Evolutionary conservation across 352 stramenopile genomes (phyloP).

Genomic region (Globisporangium perplexum): DNA sequence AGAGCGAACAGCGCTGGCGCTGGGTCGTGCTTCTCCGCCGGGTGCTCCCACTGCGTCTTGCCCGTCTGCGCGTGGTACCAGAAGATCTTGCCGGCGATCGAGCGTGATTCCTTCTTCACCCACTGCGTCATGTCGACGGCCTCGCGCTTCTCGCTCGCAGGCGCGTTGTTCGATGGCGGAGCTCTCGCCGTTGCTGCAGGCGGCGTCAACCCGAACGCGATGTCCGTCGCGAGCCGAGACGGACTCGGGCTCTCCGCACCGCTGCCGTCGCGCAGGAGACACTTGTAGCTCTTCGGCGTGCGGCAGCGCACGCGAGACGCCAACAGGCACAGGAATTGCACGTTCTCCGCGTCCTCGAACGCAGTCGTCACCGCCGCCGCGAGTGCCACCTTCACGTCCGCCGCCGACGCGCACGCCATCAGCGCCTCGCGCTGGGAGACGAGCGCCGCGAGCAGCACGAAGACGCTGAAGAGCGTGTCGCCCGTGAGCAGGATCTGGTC

Average conservation of each 20-base stretch:
- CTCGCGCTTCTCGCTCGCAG: constrained; percentile 13
- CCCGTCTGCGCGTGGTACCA: constrained; percentile 74
- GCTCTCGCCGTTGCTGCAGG: constrained; percentile 4
- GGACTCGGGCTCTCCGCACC: constrained; percentile 31
- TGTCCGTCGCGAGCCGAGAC: constrained; percentile 47
- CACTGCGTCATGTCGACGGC: constrained; percentile 77
- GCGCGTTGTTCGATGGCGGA: constrained; percentile 13
- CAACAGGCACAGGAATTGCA: constrained; percentile 57
- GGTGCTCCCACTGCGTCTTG: constrained; percentile 79
- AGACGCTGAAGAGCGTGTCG: constrained; percentile 66
- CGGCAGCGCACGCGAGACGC: constrained; percentile 51
- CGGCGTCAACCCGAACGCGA: constrained; percentile 41
- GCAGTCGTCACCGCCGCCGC: constrained; percentile 26
- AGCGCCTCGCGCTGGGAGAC: constrained; percentile 40
- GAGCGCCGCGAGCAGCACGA: constrained; percentile 57
- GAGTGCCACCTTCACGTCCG: constrained; percentile 38
- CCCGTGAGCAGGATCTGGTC: constrained; percentile 73
- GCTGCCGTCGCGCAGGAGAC: constrained; percentile 34
- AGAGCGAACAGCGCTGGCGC: constrained; percentile 60
- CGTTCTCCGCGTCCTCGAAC: constrained; percentile 30
- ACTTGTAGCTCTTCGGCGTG: constrained; percentile 64
- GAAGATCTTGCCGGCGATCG: constrained; percentile 68
- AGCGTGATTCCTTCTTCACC: constrained; percentile 70
- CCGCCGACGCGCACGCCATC: constrained; percentile 18
- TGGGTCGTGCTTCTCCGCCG: constrained; percentile 48